Conservation (phyloP, 257 asterid species). For the Vinca minor region DNA sequence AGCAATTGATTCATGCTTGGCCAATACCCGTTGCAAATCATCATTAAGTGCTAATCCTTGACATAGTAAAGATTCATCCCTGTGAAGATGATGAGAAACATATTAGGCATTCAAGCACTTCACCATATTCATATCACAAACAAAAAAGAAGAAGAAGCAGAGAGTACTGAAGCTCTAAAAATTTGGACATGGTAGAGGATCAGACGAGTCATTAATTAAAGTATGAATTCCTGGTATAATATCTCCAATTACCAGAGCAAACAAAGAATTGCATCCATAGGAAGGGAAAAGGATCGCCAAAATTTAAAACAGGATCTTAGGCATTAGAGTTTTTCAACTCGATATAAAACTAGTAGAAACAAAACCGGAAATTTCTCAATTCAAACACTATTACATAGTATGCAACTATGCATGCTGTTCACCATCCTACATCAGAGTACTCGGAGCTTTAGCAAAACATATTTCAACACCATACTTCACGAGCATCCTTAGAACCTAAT, state of each 20-base stretch:
- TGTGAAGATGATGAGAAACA: constrained; percentile 19
- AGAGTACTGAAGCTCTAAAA: too few species aligned
- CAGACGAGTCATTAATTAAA: too few species aligned
- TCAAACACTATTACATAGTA: neutral
- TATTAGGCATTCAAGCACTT: neutral
- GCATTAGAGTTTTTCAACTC: neutral
- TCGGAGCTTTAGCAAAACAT: neutral
- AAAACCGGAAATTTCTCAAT: neutral
- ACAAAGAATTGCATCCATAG: neutral
- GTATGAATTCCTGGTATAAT: too few species aligned
- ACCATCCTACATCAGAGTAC: neutral
- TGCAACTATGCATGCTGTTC: neutral
- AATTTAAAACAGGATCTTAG: neutral
- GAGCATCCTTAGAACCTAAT: neutral
- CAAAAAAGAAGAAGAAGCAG: too few species aligned
- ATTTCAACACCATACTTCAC: neutral
- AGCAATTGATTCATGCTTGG: constrained; percentile 81
- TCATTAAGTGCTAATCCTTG: constrained; percentile 91
- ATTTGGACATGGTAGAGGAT: neutral
- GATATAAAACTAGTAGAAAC: neutral
- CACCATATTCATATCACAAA: too few species aligned
- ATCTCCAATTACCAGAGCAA: neutral
- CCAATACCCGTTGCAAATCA: constrained; percentile 84
- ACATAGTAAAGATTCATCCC: constrained; percentile 87
- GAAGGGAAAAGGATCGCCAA: neutral